Evolutionary conservation across 2,329 filamentous ascomycete genomes (phyloP), one percentile per base, ranked within the genome.

Genomic region (Penicillium sp.): DNA sequence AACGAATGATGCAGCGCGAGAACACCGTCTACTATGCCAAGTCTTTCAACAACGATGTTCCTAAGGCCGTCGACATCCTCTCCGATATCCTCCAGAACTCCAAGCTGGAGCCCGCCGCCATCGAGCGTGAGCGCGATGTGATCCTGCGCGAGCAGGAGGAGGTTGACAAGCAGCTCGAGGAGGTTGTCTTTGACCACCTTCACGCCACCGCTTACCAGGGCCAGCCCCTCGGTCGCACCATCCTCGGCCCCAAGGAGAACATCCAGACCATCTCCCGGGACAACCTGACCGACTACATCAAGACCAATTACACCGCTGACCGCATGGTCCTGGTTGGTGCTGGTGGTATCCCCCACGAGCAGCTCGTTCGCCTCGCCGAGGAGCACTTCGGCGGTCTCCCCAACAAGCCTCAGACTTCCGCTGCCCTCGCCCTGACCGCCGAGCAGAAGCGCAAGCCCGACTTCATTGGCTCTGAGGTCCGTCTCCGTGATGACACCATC

Each of bases 21-120:
- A 97, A 96, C 82, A 98, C 93, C 65, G 93, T 98, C 69, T 98
- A 98, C 82, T 98, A 97, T 74, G 93, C 93, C 75, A 96, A 97
- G 79, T 86, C 91, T 57, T 95, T 98, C 80, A 98, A 98, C 79
- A 84, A 86, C 74, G 91, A 98, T 71, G 89, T 97, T 52, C 90
- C 90, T 65, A 87, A 90, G 72, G 88, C 88, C 69, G 93, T 98
- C 73, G 89, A 98, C 74, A 97, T 98, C 67, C 88, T 98, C 53
- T 87, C 93, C 78, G 93, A 98, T 71, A 98, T 98, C 70, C 87
- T 98, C 54, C 93, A 97, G 74, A 94, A 98, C 84, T 97, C 93
- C 60, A 96, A 95, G 79, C 89, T 98, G 69, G 93, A 98, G 77
- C 77, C 83, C 66, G 77, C 81, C 48, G 91, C 93, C 64, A 96